These are phyloP conservation scores for Phragmites australis DNA, from an alignment of 176 grass and related monocot genomes.

Conservation along the genomic window DNA sequence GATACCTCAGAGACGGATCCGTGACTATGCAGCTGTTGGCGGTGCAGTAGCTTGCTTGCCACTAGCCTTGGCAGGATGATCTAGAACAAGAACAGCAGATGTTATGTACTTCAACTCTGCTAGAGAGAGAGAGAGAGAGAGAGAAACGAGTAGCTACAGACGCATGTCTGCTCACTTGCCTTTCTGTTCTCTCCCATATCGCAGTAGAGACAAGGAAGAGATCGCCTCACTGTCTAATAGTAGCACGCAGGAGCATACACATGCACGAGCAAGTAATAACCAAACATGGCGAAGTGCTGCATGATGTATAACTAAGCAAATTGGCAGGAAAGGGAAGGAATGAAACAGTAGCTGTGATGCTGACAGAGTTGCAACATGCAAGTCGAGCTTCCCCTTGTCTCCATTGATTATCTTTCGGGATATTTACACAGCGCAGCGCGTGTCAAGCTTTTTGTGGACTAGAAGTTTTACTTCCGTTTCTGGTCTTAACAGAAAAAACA, in stretches of 20 bases:
- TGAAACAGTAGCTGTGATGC: constrained; percentile 49
- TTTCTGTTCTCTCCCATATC: constrained; percentile 58
- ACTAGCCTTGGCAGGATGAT: constrained; percentile 62
- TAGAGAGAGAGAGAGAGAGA: constrained; percentile 6
- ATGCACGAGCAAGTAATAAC: constrained; percentile 47
- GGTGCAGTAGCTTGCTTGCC: constrained; percentile 59
- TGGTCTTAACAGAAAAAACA: constrained; percentile 25
- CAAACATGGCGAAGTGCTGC: constrained; percentile 40
- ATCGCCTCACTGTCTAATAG: constrained; percentile 31
- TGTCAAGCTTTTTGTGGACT: constrained; percentile 51
- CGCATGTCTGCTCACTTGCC: constrained; percentile 45
- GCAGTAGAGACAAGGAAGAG: constrained; percentile 32
- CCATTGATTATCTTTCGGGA: constrained; percentile 27
- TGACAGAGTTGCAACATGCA: constrained; percentile 54
- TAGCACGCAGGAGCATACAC: constrained; percentile 39
- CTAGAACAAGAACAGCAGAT: constrained; percentile 53
- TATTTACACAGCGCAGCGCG: constrained; percentile 3
- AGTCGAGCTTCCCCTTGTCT: constrained; percentile 34
- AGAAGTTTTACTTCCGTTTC: constrained; percentile 32
- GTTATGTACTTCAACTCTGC: constrained; percentile 34
- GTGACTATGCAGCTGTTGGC: constrained; percentile 40
- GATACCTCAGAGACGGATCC: constrained; percentile 58
- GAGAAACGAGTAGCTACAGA: constrained; percentile 29
- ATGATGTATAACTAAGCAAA: constrained; percentile 61
- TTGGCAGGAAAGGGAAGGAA: constrained; percentile 37